Conservation (phyloP, 352 stramenopile species). For the Phytophthora idaei region DNA sequence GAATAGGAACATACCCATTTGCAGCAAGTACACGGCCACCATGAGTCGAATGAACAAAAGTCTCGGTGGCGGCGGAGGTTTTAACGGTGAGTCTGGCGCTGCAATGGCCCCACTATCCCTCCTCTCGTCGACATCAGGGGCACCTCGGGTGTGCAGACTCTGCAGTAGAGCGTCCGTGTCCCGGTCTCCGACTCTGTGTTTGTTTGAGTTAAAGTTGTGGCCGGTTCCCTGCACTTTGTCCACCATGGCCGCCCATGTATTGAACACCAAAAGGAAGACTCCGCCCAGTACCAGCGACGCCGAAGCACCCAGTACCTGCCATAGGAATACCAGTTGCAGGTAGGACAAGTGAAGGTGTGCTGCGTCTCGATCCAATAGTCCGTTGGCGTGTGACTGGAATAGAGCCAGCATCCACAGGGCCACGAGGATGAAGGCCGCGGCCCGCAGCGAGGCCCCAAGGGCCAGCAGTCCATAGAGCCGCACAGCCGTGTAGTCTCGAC, state of each 20-base stretch:
- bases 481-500: slow-evolving; percentile 54
- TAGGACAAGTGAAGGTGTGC: slow-evolving; percentile 64
- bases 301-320: slow-evolving; percentile 55
- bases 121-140: slow-evolving; percentile 26
- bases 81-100: slow-evolving; percentile 14
- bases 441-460: slow-evolving; percentile 48
- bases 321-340: slow-evolving; percentile 59
- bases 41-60: slow-evolving; percentile 65
- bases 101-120: slow-evolving; percentile 23
- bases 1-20: slow-evolving; percentile 54
- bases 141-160: slow-evolving; percentile 28
- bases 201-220: neutral
- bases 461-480: slow-evolving; percentile 61
- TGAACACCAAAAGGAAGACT: slow-evolving; percentile 69
- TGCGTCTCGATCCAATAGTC: slow-evolving; percentile 41
- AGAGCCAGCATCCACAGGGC: slow-evolving; percentile 59
- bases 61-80: slow-evolving; percentile 40
- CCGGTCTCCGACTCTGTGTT: slow-evolving; percentile 5
- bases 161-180: slow-evolving; percentile 22
- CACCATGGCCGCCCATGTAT: slow-evolving; percentile 72
- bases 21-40: slow-evolving; percentile 50
- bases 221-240: slow-evolving; percentile 48
- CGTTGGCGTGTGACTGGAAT: slow-evolving; percentile 35
- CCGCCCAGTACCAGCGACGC: slow-evolving; percentile 49
- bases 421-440: slow-evolving; percentile 55